A percentile compares a stretch with the other conserved stretches of the same genome.
These are phyloP conservation scores for Moricandia arvensis DNA, from an alignment of 345 rosid genomes.

Conservation along the genomic window DNA sequence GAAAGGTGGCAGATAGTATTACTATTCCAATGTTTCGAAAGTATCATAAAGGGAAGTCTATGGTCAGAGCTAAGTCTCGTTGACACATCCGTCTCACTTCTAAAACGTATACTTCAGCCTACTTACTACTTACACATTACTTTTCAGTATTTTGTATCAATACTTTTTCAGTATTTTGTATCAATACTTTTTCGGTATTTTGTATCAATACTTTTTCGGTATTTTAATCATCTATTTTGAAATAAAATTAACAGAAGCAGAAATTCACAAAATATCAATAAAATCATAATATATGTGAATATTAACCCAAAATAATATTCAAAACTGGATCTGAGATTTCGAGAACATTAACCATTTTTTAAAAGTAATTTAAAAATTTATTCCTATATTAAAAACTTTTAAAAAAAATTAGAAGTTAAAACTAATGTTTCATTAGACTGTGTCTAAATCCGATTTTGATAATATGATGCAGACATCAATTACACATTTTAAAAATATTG, in stretches of 20 bases:
- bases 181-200: no score
- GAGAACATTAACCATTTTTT: no score
- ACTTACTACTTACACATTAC: not conserved
- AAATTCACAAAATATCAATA: not conserved
- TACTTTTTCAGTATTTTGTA: not conserved
- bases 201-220: no score
- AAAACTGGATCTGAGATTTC: no score
- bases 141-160: not conserved
- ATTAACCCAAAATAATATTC: not conserved
- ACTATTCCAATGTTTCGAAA: constrained; percentile 12
- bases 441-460: no score
- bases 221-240: not conserved
- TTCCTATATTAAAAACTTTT: no score
- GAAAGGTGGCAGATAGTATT: constrained; percentile 17
- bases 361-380: no score
- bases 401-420: no score
- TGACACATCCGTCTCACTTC: constrained; percentile 27
- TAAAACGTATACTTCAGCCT: constrained; percentile 3
- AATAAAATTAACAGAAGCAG: not conserved
- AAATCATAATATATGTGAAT: not conserved
- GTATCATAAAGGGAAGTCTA: constrained; percentile 21
- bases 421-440: no score
- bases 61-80: constrained; percentile 27
- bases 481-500: not conserved
- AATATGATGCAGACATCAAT: not conserved